Percentiles rank a stretch among this genome's conserved stretches.
phyloP scores from a whole-genome alignment of 2,329 filamentous ascomycete species.

The Atkinsonella hypoxylon region DNA sequence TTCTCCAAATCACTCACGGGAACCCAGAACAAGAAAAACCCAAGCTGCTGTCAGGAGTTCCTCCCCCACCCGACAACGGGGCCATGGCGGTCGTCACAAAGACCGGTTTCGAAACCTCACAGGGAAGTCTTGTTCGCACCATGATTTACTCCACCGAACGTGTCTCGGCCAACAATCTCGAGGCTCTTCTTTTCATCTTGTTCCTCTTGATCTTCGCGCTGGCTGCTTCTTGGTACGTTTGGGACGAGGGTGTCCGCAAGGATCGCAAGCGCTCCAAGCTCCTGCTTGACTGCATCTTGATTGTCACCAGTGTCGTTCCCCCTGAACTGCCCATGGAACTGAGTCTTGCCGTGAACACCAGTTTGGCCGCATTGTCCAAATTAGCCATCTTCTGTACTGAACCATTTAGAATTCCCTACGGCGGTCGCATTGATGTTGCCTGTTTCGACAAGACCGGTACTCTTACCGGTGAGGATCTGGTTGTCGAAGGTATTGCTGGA shows the following conservation, averaged over 20 bases:
- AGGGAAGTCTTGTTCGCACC: constrained; percentile 91
- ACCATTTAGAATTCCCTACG: constrained; percentile 94
- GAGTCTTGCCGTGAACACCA: constrained; percentile 94
- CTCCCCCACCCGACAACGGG: constrained; percentile 80
- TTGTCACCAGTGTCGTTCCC: constrained; percentile 95
- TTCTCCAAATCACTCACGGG: constrained; percentile 86
- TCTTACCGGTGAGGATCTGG: constrained; percentile 87
- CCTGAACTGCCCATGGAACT: constrained; percentile 97
- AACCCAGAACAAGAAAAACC: constrained; percentile 63
- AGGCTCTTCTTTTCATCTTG: constrained; percentile 93
- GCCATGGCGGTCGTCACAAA: constrained; percentile 91
- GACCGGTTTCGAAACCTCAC: constrained; percentile 97
- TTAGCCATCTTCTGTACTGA: constrained; percentile 98
- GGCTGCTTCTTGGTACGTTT: constrained; percentile 97
- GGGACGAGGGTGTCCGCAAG: constrained; percentile 88
- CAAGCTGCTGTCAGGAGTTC: constrained; percentile 63
- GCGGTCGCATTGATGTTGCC: constrained; percentile 86
- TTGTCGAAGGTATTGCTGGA: constrained; percentile 93
- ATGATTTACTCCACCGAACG: constrained; percentile 99
- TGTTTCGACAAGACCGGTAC: constrained; percentile 99
- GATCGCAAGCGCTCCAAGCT: constrained; percentile 97
- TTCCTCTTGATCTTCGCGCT: constrained; percentile 94
- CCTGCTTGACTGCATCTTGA: constrained; percentile 91
- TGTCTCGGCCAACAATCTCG: constrained; percentile 94
- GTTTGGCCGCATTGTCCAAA: constrained; percentile 84